A percentile compares a stretch with the other conserved stretches of the same genome.
Conservation (phyloP, 768 basidiomycete genomes). For the Porpolomopsis calyptriformis region DNA sequence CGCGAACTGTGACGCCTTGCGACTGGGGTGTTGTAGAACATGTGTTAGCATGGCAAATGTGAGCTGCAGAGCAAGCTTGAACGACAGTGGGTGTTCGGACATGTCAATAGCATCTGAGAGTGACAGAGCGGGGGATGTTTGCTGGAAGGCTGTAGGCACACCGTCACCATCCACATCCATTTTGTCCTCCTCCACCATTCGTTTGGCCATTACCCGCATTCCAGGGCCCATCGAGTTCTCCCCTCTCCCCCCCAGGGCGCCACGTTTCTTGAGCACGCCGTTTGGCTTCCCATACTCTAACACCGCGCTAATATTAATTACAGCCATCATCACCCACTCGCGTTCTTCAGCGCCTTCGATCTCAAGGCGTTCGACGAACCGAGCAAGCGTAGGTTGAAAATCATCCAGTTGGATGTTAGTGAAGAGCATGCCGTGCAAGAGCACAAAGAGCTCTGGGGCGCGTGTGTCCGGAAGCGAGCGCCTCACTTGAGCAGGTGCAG, state of each 20-base stretch:
- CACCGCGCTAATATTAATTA: slow-evolving; percentile 69
- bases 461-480: slow-evolving; percentile 68
- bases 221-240: slow-evolving; percentile 18
- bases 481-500: slow-evolving; percentile 56
- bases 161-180: slow-evolving; percentile 59
- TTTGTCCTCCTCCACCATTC: slow-evolving; percentile 34
- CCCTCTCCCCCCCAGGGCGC: slow-evolving; percentile 37
- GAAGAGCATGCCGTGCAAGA: slow-evolving; percentile 95
- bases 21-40: slow-evolving; percentile 53
- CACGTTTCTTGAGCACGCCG: slow-evolving; percentile 56
- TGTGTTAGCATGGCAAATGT: slow-evolving; percentile 69
- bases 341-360: slow-evolving; percentile 73
- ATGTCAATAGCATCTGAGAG: slow-evolving; percentile 20
- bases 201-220: slow-evolving; percentile 43
- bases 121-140: slow-evolving; percentile 21
- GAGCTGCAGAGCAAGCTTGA: slow-evolving; percentile 69
- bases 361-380: slow-evolving; percentile 77
- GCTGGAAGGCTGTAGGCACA: slow-evolving; percentile 15
- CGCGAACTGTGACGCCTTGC: slow-evolving; percentile 47
- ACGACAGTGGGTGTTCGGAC: slow-evolving; percentile 47
- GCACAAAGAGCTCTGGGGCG: slow-evolving; percentile 73
- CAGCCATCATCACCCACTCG: slow-evolving; percentile 96
- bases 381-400: slow-evolving; percentile 69
- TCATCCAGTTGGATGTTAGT: slow-evolving; percentile 92
- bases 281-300: slow-evolving; percentile 80